These are phyloP conservation scores for Aspergillus diversus DNA, from an alignment of 495 filamentous ascomycete species.

Conservation along the genomic window DNA sequence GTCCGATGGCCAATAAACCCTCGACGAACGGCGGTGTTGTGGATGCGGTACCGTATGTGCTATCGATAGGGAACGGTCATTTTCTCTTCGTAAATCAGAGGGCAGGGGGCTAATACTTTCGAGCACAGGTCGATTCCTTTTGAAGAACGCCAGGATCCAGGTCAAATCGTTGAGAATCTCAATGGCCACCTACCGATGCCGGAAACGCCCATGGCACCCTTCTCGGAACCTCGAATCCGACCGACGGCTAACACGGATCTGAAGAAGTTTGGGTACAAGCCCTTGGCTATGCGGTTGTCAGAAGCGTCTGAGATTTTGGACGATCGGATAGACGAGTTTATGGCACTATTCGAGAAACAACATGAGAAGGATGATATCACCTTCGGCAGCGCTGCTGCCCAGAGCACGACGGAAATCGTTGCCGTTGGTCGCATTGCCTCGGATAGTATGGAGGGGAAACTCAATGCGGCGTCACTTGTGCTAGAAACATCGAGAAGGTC, in stretches of 20 bases:
- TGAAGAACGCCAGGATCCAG: slow-evolving; percentile 71
- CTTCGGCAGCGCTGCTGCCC: slow-evolving; percentile 83
- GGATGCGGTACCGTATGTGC: slow-evolving; percentile 39
- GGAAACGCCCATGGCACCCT: slow-evolving; percentile 74
- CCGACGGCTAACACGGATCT: slow-evolving; percentile 81
- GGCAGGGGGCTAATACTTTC: slow-evolving; percentile 24
- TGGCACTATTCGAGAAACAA: slow-evolving; percentile 68
- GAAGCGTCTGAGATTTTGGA: slow-evolving; percentile 92
- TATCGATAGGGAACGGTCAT: neutral
- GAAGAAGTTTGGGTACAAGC: slow-evolving; percentile 88
- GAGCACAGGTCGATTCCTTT: slow-evolving; percentile 60
- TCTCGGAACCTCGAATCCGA: slow-evolving; percentile 75
- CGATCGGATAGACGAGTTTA: slow-evolving; percentile 91
- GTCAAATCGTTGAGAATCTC: slow-evolving; percentile 77
- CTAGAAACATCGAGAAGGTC: slow-evolving; percentile 86
- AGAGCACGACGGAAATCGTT: slow-evolving; percentile 83
- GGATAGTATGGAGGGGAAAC: slow-evolving; percentile 78
- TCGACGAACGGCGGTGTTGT: slow-evolving; percentile 26
- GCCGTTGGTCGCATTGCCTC: slow-evolving; percentile 90
- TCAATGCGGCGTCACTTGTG: slow-evolving; percentile 81
- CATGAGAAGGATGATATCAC: slow-evolving; percentile 76
- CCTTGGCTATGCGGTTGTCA: slow-evolving; percentile 89
- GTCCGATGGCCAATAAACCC: slow-evolving; percentile 29
- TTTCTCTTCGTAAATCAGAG: neutral
- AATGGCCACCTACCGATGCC: slow-evolving; percentile 72